phyloP scores from a whole-genome alignment of 106 monocot species.

The Allium cepa region DNA sequence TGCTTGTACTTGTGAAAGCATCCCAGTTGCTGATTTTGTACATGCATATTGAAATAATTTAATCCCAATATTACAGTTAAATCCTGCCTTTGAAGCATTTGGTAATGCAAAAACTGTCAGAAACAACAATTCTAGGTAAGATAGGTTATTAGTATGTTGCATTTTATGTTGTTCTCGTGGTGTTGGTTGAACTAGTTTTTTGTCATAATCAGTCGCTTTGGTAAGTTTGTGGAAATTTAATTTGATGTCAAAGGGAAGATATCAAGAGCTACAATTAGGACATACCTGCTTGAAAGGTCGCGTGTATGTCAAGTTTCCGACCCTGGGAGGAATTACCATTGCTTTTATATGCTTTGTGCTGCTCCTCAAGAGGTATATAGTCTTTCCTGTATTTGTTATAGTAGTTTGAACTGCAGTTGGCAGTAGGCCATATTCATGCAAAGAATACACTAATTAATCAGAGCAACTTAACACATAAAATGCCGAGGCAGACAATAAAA shows the following conservation, averaged over 20 bases:
- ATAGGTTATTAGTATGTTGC: not conserved
- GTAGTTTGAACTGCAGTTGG: not conserved
- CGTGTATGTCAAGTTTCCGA: conserved; percentile 65
- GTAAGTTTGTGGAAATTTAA: conserved; percentile 70
- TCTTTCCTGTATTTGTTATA: not conserved
- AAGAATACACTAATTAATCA: not conserved
- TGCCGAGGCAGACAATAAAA: not conserved
- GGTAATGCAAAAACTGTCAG: conserved; percentile 94
- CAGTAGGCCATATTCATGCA: not conserved
- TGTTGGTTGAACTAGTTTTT: not conserved
- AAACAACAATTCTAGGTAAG: conserved; percentile 89
- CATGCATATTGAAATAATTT: not conserved
- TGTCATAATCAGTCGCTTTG: conserved; percentile 45
- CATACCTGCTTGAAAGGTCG: conserved; percentile 65
- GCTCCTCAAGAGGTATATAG: conserved; percentile 41
- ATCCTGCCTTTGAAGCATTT: conserved; percentile 95
- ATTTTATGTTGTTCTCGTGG: not conserved
- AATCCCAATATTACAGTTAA: conserved; percentile 44
- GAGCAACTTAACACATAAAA: too few relatives aligned
- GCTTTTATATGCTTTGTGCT: conserved; percentile 66
- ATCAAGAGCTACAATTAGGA: conserved; percentile 65
- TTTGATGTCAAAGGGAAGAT: conserved; percentile 49
- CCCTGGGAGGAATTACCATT: conserved; percentile 71
- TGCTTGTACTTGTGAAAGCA: not conserved
- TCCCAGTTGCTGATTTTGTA: not conserved